These are phyloP conservation scores for Malus hybrid DNA, from an alignment of 331 rosid genomes.

Conservation along the genomic window DNA sequence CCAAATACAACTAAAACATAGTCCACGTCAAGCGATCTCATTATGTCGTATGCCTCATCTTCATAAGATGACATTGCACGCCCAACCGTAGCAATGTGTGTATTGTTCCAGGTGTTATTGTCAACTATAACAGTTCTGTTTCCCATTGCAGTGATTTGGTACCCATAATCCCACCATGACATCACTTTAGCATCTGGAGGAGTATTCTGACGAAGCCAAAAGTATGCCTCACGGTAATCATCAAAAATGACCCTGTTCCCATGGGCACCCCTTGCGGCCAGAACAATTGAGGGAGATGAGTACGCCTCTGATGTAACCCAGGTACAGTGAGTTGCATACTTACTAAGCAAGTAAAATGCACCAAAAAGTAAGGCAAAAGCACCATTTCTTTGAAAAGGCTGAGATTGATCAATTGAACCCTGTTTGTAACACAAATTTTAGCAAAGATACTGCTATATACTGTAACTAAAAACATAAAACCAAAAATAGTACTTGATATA, in stretches of 20 bases:
- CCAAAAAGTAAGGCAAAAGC: constrained; percentile 76
- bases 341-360: constrained; percentile 89
- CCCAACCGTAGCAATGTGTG: constrained; percentile 99
- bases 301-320: constrained; percentile 99
- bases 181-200: constrained; percentile 94
- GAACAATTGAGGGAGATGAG: constrained; percentile 98
- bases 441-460: background rate
- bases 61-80: constrained; percentile 99
- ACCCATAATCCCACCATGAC: constrained; percentile 99
- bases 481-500: background rate
- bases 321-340: constrained; percentile 92
- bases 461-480: background rate
- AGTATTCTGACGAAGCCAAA: constrained; percentile 97
- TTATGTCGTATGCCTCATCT: constrained; percentile 92
- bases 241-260: constrained; percentile 95
- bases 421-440: constrained; percentile 32
- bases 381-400: constrained; percentile 91
- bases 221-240: constrained; percentile 99
- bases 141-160: constrained; percentile 99
- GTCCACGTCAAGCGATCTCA: constrained; percentile 89
- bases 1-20: constrained; percentile 97
- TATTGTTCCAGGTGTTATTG: constrained; percentile 98
- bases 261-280: constrained; percentile 98
- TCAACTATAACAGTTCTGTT: constrained; percentile 98
- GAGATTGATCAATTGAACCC: constrained; percentile 85